Evolutionary conservation across 108 stramenopile genomes (phyloP).

Genomic region (Pseudonitzschia multiseries): DNA sequence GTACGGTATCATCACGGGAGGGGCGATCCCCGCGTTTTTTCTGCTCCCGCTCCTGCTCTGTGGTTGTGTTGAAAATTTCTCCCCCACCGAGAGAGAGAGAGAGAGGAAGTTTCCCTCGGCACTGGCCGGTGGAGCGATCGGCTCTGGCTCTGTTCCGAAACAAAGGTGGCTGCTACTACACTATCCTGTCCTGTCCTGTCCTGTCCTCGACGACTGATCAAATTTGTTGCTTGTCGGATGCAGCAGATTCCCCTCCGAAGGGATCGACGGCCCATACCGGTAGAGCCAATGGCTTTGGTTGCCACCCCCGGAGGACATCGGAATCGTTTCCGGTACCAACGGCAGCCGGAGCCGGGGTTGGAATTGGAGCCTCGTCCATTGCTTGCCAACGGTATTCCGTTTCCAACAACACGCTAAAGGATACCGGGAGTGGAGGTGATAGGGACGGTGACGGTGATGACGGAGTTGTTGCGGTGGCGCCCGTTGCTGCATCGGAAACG

Average conservation of each 20-base stretch:
- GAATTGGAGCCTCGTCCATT: background rate
- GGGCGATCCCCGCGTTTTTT: no score
- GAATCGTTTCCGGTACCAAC: no score
- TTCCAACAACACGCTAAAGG: background rate
- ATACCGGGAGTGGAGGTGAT: background rate
- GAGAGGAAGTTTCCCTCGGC: no score
- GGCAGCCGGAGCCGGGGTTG: background rate
- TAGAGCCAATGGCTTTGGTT: conserved; percentile 6
- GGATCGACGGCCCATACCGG: conserved; percentile 9
- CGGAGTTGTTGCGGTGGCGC: background rate
- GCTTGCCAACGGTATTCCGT: conserved; percentile 5
- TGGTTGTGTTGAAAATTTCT: no score
- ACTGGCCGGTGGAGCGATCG: no score
- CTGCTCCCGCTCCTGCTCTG: no score
- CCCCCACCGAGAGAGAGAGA: no score
- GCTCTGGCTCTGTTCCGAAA: no score
- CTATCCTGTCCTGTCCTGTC: no score
- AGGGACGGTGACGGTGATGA: background rate
- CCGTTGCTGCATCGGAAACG: background rate
- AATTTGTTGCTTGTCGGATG: background rate
- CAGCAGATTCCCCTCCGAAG: background rate
- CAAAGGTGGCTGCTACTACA: no score
- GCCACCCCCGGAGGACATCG: background rate
- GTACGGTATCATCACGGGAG: no score
- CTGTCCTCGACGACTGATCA: no score